A percentile compares a stretch with the other conserved stretches of the same genome.
Conservation (phyloP, 495 filamentous ascomycete species). For the Poronia punctata region DNA sequence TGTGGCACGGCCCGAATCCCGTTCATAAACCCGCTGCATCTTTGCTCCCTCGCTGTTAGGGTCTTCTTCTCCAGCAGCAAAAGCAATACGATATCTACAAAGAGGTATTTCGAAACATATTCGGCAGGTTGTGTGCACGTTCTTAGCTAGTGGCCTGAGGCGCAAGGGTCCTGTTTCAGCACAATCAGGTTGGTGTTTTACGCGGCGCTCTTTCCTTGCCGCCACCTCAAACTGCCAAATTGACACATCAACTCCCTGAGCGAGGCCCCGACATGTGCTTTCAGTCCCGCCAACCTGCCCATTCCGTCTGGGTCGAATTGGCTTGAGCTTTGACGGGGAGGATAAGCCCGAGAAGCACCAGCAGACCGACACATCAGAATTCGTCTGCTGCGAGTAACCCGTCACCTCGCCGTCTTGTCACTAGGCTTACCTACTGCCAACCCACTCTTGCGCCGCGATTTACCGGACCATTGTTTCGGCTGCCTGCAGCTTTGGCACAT, state of each 20-base stretch:
- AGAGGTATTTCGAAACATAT: no score
- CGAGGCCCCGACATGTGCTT: constrained; percentile 7
- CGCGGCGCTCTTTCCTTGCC: background rate
- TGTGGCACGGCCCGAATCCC: no score
- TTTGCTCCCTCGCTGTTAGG: no score
- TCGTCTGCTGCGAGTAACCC: no score
- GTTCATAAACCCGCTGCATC: no score
- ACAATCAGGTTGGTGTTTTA: background rate
- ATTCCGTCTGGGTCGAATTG: constrained; percentile 11
- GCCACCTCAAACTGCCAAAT: background rate
- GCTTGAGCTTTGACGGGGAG: no score
- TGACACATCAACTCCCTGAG: constrained; percentile 1
- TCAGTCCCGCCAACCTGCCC: constrained; percentile 3
- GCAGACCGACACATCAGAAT: no score
- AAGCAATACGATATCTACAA: no score
- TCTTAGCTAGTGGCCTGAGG: no score
- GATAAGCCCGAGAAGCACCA: no score
- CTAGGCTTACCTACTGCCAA: constrained; percentile 9
- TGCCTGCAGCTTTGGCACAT: constrained; percentile 12
- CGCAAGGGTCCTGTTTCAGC: background rate
- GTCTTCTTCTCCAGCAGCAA: no score
- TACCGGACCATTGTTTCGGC: constrained; percentile 16
- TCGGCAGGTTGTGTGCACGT: no score
- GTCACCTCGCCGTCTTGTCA: background rate
- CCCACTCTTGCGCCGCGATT: constrained; percentile 11